phyloP scores from a whole-genome alignment of 805 yeast species.

The Kodamaea fukazawae region DNA sequence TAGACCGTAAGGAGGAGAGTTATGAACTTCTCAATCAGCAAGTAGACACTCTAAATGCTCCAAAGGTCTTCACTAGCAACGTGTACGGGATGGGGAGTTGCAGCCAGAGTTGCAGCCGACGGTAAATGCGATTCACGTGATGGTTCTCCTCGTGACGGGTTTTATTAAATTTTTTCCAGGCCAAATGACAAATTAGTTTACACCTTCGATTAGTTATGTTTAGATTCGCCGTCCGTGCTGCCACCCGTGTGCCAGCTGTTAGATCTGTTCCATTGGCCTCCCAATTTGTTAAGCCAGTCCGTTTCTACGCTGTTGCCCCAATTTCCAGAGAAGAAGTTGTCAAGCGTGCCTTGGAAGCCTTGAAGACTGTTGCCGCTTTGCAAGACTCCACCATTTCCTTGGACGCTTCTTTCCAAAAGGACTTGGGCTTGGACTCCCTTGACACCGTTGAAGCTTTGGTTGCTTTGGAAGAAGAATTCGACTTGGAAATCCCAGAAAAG shows the following conservation, averaged over 20 bases:
- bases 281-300: constrained; percentile 30
- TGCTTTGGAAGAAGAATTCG: constrained; percentile 89
- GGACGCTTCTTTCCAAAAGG: constrained; percentile 59
- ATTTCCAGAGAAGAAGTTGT: constrained; percentile 77
- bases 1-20: no score
- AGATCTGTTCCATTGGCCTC: constrained; percentile 27
- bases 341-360: constrained; percentile 77
- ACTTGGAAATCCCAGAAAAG: constrained; percentile 82
- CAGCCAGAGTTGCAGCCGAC: no score
- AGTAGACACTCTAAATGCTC: no score
- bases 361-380: constrained; percentile 51
- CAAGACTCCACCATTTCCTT: constrained; percentile 43
- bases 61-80: no score
- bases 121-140: background rate
- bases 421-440: constrained; percentile 86
- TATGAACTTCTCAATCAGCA: no score
- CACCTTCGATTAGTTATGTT: constrained; percentile 36
- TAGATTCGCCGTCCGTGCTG: constrained; percentile 50
- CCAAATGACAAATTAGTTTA: constrained; percentile 1
- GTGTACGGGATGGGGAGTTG: no score
- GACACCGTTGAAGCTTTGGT: constrained; percentile 95
- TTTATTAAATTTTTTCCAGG: constrained; percentile 5
- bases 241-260: constrained; percentile 29
- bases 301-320: constrained; percentile 62
- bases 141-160: constrained; percentile 2